These are phyloP conservation scores for Croton setiger DNA, from an alignment of 441 rosid genomes.

Conservation along the genomic window DNA sequence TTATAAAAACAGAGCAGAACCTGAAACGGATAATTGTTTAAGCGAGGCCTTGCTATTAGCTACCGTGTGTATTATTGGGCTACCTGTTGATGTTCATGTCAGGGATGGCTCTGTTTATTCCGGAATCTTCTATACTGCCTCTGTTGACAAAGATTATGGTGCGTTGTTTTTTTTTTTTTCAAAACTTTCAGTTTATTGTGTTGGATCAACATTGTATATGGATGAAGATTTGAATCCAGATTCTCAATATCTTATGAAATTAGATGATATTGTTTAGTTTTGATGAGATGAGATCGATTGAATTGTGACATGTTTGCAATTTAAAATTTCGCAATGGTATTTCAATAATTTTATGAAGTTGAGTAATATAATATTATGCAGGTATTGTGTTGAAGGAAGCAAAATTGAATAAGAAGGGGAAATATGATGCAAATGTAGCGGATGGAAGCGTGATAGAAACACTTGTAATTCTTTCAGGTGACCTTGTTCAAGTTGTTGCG, in stretches of 20 bases:
- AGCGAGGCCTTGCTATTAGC: conserved; percentile 61
- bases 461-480: conserved; percentile 58
- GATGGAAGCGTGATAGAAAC: conserved; percentile 55
- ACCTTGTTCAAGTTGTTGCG: conserved; percentile 82
- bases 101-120: conserved; percentile 75
- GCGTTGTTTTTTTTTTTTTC: conserved; percentile 10
- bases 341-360: conserved; percentile 5
- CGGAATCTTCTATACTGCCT: conserved; percentile 74
- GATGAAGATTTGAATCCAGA: conserved; percentile 22
- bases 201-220: conserved; percentile 14
- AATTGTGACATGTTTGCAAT: conserved; percentile 22
- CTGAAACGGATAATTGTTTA: conserved; percentile 33
- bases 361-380: conserved; percentile 23
- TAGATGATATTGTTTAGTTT: neutral
- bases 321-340: neutral
- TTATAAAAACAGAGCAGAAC: conserved; percentile 43
- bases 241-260: conserved; percentile 18
- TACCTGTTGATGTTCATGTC: conserved; percentile 72
- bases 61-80: conserved; percentile 64
- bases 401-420: conserved; percentile 60
- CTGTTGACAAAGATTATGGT: conserved; percentile 62
- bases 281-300: conserved; percentile 26
- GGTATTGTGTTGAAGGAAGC: conserved; percentile 85
- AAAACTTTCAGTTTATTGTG: conserved; percentile 15
- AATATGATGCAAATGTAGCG: conserved; percentile 52